A percentile compares a stretch with the other conserved stretches of the same genome.
phyloP scores from a whole-genome alignment of 225 moss, liverwort and hornwort species.

The Marchantia polymorpha region DNA sequence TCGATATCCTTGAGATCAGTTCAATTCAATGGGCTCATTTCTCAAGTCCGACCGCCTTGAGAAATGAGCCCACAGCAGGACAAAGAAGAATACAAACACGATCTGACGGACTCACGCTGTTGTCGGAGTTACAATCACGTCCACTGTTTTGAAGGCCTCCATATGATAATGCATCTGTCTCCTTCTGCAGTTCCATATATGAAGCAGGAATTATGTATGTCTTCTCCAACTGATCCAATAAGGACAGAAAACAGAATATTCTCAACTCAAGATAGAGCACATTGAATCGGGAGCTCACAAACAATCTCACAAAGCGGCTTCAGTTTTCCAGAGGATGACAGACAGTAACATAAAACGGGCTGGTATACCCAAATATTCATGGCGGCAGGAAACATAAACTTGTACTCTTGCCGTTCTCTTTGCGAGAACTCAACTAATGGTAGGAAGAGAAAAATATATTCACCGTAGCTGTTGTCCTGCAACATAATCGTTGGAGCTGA shows the following conservation, averaged over 20 bases:
- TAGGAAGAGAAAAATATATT: conserved; percentile 6
- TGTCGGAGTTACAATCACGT: conserved; percentile 79
- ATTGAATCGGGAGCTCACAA: too few relatives aligned
- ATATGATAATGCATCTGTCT: conserved; percentile 75
- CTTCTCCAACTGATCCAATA: background rate
- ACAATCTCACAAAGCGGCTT: too few relatives aligned
- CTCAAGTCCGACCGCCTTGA: background rate
- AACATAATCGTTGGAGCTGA: conserved; percentile 59
- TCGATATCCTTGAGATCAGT: background rate
- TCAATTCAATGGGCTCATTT: too few relatives aligned
- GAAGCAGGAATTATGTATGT: background rate
- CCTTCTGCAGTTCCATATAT: conserved; percentile 50
- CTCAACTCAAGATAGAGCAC: background rate
- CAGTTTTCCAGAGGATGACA: too few relatives aligned
- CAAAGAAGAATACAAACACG: background rate
- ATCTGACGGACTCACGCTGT: conserved; percentile 56
- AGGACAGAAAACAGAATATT: background rate
- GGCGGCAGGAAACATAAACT: too few relatives aligned
- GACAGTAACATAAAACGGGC: too few relatives aligned
- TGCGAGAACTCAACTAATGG: background rate
- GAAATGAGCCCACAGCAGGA: background rate
- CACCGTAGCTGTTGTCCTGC: conserved; percentile 71
- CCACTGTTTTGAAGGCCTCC: conserved; percentile 79
- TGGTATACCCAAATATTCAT: too few relatives aligned
- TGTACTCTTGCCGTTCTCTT: too few relatives aligned